Conservation (phyloP, 805 yeast genomes). For the Torulaspora gathmanii region DNA sequence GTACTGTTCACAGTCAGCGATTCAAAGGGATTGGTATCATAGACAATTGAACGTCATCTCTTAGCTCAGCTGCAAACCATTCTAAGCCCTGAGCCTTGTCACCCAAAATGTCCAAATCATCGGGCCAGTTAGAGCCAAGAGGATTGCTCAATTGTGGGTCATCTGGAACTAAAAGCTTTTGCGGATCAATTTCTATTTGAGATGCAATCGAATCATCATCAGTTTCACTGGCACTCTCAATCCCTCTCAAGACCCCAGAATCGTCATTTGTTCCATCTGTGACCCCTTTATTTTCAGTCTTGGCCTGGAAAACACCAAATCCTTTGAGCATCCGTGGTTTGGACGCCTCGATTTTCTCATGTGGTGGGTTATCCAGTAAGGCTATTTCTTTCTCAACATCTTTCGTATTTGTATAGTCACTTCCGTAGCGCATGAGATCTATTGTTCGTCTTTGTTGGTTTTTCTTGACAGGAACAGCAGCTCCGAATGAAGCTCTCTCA, state of each 20-base stretch:
- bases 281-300: too few species aligned
- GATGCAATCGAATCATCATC: too few species aligned
- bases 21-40: too few species aligned
- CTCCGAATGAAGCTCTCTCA: not conserved
- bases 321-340: not conserved
- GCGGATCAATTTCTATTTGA: too few species aligned
- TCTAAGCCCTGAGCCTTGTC: not conserved
- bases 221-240: too few species aligned
- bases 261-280: too few species aligned
- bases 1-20: too few species aligned
- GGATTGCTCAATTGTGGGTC: not conserved
- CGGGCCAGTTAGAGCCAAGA: too few species aligned
- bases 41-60: not conserved
- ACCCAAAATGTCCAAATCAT: not conserved
- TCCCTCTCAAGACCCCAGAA: too few species aligned
- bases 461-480: not conserved
- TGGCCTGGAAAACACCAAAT: not conserved
- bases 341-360: not conserved
- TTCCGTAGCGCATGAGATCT: not conserved
- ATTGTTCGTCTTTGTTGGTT: not conserved
- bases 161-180: not conserved
- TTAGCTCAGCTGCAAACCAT: not conserved
- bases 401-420: not conserved
- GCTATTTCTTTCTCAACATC: not conserved
- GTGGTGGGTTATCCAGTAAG: not conserved